phyloP scores from a whole-genome alignment of 495 filamentous ascomycete genomes.

The Podospora didyma region DNA sequence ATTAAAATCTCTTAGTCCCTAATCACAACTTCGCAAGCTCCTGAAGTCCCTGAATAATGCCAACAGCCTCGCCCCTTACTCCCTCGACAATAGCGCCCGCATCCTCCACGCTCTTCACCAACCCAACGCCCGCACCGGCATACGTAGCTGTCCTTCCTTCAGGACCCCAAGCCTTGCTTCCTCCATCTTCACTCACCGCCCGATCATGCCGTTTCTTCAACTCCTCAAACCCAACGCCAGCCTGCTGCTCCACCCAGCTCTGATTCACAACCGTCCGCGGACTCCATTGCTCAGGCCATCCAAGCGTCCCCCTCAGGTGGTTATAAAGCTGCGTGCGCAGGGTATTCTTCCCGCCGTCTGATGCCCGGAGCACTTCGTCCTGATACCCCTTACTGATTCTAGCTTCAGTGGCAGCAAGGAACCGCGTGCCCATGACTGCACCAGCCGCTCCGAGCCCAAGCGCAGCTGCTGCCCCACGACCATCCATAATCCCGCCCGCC shows the following conservation, averaged over 20 bases:
- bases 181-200: constrained; percentile 42
- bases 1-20: too few relatives aligned
- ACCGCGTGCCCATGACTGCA: constrained; percentile 89
- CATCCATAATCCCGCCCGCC: constrained; percentile 88
- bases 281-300: constrained; percentile 64
- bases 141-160: constrained; percentile 68
- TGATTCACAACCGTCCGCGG: constrained; percentile 59
- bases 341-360: constrained; percentile 61
- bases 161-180: constrained; percentile 55
- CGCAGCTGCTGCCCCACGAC: constrained; percentile 82
- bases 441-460: constrained; percentile 82
- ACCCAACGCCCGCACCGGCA: constrained; percentile 57
- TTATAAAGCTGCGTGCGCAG: constrained; percentile 68
- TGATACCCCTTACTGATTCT: constrained; percentile 88
- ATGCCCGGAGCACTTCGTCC: constrained; percentile 69
- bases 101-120: constrained; percentile 59
- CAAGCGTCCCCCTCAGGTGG: constrained; percentile 59
- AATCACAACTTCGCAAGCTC: neutral
- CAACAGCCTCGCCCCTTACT: constrained; percentile 60
- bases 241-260: constrained; percentile 55
- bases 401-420: constrained; percentile 83
- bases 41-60: constrained; percentile 37
- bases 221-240: constrained; percentile 53
- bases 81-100: constrained; percentile 66
- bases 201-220: constrained; percentile 58